A percentile compares a stretch with the other conserved stretches of the same genome.
phyloP scores from a whole-genome alignment of 169 alveolate genomes.

The Babesia caballi region DNA sequence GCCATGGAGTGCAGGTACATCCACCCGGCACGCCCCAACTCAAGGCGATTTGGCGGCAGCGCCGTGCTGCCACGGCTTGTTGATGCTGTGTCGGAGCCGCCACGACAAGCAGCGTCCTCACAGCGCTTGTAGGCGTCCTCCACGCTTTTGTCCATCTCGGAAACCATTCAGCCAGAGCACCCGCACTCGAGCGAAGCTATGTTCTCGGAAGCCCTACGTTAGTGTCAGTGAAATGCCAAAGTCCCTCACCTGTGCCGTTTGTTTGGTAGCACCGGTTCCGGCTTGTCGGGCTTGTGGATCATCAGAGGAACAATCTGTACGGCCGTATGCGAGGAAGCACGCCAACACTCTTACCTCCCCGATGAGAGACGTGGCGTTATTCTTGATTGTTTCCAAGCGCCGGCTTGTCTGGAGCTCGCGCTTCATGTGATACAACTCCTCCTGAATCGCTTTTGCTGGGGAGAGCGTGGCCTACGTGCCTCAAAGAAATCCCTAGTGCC shows the following conservation, averaged over 20 bases:
- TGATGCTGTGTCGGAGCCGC: neutral
- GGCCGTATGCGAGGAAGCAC: neutral
- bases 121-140: conserved; percentile 60
- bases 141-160: neutral
- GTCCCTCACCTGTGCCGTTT: neutral
- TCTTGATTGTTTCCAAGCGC: neutral
- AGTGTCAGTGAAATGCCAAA: neutral
- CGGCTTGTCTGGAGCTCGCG: neutral
- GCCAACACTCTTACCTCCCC: neutral
- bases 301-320: neutral
- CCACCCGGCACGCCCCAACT: conserved; percentile 84
- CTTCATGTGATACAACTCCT: conserved; percentile 58
- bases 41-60: conserved; percentile 77
- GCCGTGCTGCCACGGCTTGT: neutral
- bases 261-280: neutral
- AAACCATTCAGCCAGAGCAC: neutral
- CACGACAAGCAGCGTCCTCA: conserved; percentile 58
- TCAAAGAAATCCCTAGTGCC: conserved; percentile 49
- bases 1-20: conserved; percentile 77
- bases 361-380: neutral
- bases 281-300: conserved; percentile 1
- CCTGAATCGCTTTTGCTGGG: conserved; percentile 1
- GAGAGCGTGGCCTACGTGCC: neutral
- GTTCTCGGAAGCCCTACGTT: neutral
- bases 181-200: neutral